Evolutionary conservation across 2,329 filamentous ascomycete genomes (phyloP), one percentile per base, ranked within the genome.

Genomic region (Chrysoporthe deuterocubensis): DNA sequence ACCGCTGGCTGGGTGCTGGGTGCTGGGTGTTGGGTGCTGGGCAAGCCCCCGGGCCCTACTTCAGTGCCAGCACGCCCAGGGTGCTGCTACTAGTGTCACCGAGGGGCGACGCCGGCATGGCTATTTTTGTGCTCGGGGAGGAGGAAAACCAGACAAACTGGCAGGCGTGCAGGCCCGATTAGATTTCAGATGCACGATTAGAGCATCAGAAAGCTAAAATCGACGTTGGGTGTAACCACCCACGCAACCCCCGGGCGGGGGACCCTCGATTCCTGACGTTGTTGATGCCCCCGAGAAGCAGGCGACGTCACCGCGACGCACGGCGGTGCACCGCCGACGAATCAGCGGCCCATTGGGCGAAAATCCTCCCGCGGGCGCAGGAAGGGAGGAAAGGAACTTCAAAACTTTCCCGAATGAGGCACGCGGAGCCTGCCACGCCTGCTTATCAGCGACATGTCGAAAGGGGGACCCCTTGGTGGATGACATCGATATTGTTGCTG

Each of bases 221-320:
- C 37, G 37, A 40, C 37, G 37, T 40, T 9, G 5, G 9, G 37
- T 40, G 37, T 40, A 40, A 48, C 44, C 44, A 5, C 43, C 18
- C 11, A 46, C 14, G 26, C 26, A 40, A n/a, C 50, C 50, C 26
- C 32, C 6, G 21, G 50, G 9, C 11, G 21, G 50, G 50, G 50
- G 21, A 5, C 21, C 9, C 50, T n/a, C 2, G 9, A 9, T 52
- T 6, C 46, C 50, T 32, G 13, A 26, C 21, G 21, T 52, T 21
- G 32, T 21, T 54, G 50, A 32, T 21, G 50, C 32, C 21, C 26
- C 26, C 26, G 26, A 26, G 43, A n/a, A 50, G 63, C 32, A 42
- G 56, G 37, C 63, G 63, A 65, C 63, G 63, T 65, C 63, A 65
- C 52, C 32, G 32, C 56, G 54, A 59, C 44, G 52, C 26, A 57